Percentiles rank a stretch among this genome's conserved stretches.
Conservation (phyloP, 2,329 filamentous ascomycete genomes). For the Penicillium paneum region DNA sequence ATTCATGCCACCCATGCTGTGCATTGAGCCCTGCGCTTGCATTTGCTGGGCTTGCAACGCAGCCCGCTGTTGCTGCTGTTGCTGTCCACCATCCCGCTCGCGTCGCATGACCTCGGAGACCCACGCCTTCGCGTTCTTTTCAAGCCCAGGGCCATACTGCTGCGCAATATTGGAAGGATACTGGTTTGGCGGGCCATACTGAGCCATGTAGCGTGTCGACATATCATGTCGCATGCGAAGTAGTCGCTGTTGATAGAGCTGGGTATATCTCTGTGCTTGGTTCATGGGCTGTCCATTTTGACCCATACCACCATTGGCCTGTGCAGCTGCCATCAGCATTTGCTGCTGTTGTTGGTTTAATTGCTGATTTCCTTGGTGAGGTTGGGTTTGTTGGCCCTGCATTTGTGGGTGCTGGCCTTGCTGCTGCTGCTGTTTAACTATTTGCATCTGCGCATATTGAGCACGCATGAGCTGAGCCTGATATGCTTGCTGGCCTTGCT, state of each 20-base stretch:
- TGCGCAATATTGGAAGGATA: constrained; percentile 40
- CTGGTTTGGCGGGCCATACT: constrained; percentile 39
- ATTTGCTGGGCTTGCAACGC: constrained; percentile 39
- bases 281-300: constrained; percentile 31
- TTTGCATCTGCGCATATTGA: constrained; percentile 40
- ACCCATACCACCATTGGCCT: constrained; percentile 37
- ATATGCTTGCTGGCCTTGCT: constrained; percentile 35
- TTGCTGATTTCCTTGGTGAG: constrained; percentile 34
- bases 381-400: constrained; percentile 25
- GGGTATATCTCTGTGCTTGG: constrained; percentile 34
- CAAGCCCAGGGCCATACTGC: constrained; percentile 37
- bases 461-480: constrained; percentile 39
- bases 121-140: constrained; percentile 38
- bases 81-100: constrained; percentile 34
- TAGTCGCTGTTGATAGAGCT: constrained; percentile 38
- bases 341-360: constrained; percentile 39
- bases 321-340: constrained; percentile 40
- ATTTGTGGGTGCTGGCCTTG: constrained; percentile 26
- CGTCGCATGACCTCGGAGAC: constrained; percentile 39
- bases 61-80: constrained; percentile 31
- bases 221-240: constrained; percentile 38
- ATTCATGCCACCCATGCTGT: constrained; percentile 35
- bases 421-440: constrained; percentile 33
- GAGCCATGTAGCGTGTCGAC: constrained; percentile 34
- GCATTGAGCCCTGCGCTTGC: constrained; percentile 44